Conservation (phyloP, 371 early-diverging fungal species). For the Actinomortierella wolfii region DNA sequence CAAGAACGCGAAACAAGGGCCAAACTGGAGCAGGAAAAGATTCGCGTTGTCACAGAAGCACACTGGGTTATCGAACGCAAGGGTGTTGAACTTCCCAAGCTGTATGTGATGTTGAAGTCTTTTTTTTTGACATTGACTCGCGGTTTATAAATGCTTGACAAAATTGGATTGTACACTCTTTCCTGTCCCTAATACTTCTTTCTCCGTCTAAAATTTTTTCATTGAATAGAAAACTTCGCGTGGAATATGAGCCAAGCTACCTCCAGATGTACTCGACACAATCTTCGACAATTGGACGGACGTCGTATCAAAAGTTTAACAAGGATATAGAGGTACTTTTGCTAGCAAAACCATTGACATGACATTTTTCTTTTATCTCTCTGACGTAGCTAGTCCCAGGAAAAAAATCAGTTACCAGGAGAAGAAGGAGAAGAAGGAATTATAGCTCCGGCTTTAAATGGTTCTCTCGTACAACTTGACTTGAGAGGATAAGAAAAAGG, state of each 20-base stretch:
- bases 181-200: neutral
- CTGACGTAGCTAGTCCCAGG: neutral
- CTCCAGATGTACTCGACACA: constrained; percentile 48
- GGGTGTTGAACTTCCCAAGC: constrained; percentile 49
- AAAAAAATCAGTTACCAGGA: neutral
- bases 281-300: constrained; percentile 48
- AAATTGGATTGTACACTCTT: neutral
- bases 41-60: constrained; percentile 59
- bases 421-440: neutral
- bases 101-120: constrained; percentile 42
- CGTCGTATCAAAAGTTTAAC: constrained; percentile 59
- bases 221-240: constrained; percentile 51
- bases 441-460: neutral
- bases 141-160: neutral
- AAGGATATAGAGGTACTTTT: constrained; percentile 52
- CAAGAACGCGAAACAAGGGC: constrained; percentile 51
- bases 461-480: neutral
- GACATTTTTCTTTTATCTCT: neutral
- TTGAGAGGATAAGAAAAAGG: too few relatives aligned
- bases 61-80: constrained; percentile 61
- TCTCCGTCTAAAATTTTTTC: neutral
- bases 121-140: neutral
- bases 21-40: constrained; percentile 51
- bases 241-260: constrained; percentile 59
- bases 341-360: too few relatives aligned